These are phyloP conservation scores for Neoboletus subvelutipes DNA, from an alignment of 768 basidiomycete species.

Conservation along the genomic window DNA sequence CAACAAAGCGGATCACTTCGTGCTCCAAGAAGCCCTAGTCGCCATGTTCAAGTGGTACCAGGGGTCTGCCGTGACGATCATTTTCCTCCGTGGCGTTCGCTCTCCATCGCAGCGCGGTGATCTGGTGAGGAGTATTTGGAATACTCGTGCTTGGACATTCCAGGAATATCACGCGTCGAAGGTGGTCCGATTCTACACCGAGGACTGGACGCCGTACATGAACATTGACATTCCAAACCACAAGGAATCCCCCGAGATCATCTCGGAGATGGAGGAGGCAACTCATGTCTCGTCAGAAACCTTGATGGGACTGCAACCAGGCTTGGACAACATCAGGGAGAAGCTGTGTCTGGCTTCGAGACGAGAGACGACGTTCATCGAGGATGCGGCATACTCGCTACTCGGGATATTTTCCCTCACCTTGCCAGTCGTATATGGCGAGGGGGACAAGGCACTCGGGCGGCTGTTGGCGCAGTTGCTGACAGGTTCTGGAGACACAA, in stretches of 20 bases:
- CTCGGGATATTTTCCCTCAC: conserved; percentile 5
- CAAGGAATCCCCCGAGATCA: conserved; percentile 3
- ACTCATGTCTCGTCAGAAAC: neutral
- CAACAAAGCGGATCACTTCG: too few relatives aligned
- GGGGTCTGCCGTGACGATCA: too few relatives aligned
- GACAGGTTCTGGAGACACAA: conserved; percentile 1
- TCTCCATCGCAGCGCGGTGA: neutral
- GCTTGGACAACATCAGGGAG: conserved; percentile 5
- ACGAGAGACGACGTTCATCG: conserved; percentile 3
- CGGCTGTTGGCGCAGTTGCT: conserved; percentile 7
- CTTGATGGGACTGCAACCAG: conserved; percentile 5
- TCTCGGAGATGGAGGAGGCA: conserved; percentile 10
- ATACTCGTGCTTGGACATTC: conserved; percentile 5
- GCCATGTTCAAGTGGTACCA: too few relatives aligned
- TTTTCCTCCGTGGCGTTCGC: conserved; percentile 2
- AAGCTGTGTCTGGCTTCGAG: conserved; percentile 13
- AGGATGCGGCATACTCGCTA: conserved; percentile 16
- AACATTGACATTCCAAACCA: neutral
- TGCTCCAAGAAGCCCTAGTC: too few relatives aligned
- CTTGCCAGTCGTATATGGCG: conserved; percentile 10
- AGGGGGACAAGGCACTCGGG: conserved; percentile 6
- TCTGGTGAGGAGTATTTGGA: conserved; percentile 7
- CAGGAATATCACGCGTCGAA: conserved; percentile 9
- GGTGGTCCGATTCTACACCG: conserved; percentile 8
- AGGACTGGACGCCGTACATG: neutral